These are phyloP conservation scores for Drechslerella stenobrocha DNA, from an alignment of 2,329 filamentous ascomycete genomes.

Conservation along the genomic window DNA sequence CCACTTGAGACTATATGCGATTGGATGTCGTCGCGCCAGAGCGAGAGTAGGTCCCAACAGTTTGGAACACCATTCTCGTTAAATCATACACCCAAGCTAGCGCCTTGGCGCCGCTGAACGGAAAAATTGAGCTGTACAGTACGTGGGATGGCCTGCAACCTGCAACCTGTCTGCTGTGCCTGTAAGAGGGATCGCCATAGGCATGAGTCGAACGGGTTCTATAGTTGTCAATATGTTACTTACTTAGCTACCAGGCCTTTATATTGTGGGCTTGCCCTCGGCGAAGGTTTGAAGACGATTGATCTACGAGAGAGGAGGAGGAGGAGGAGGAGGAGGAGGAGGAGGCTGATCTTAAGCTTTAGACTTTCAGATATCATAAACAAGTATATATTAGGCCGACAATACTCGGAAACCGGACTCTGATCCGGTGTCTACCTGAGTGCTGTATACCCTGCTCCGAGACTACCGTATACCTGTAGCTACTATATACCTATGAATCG, in stretches of 20 bases:
- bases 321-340: too few species aligned
- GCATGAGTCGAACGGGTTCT: too few species aligned
- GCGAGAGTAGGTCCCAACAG: slow-evolving; percentile 27
- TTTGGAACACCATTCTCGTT: slow-evolving; percentile 46
- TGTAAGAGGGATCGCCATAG: too few species aligned
- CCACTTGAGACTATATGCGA: slow-evolving; percentile 17
- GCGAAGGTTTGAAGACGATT: background rate
- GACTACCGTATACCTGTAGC: too few species aligned
- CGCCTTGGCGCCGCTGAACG: slow-evolving; percentile 26
- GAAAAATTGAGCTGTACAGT: slow-evolving; percentile 18
- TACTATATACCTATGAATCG: too few species aligned
- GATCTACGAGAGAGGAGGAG: too few species aligned
- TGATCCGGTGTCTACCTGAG: background rate
- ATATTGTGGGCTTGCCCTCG: too few species aligned
- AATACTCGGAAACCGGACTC: background rate
- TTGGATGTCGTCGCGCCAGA: slow-evolving; percentile 32
- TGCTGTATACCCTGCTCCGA: too few species aligned
- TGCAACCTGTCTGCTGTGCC: too few species aligned
- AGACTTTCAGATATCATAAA: background rate
- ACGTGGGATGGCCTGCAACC: too few species aligned
- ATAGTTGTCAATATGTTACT: too few species aligned
- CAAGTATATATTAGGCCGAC: slow-evolving; percentile 3
- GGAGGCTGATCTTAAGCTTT: background rate
- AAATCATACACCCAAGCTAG: slow-evolving; percentile 23
- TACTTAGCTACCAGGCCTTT: too few species aligned